A percentile compares a stretch with the other conserved stretches of the same genome.
These are phyloP conservation scores for Colletotrichum abscissum DNA, from an alignment of 2,329 filamentous ascomycete species.

Conservation along the genomic window DNA sequence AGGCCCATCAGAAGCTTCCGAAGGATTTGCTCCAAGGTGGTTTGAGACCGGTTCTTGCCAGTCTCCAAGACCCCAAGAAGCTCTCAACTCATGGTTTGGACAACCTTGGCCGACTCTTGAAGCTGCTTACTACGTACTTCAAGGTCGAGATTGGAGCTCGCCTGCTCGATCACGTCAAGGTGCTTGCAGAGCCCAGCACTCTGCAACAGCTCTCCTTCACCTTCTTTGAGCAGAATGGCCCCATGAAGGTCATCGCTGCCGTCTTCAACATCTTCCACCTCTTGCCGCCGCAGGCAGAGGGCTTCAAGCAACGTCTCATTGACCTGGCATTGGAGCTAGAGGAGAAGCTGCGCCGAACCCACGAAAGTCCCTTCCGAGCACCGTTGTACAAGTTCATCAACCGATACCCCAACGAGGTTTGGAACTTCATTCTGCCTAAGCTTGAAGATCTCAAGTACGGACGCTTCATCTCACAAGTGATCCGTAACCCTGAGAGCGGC, in stretches of 20 bases:
- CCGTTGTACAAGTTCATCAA: slow-evolving; percentile 95
- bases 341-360: slow-evolving; percentile 83
- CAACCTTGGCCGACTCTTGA: slow-evolving; percentile 88
- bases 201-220: slow-evolving; percentile 94
- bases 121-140: slow-evolving; percentile 96
- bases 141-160: slow-evolving; percentile 97
- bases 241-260: slow-evolving; percentile 94
- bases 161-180: slow-evolving; percentile 92
- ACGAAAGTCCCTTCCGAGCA: slow-evolving; percentile 89
- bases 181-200: slow-evolving; percentile 82
- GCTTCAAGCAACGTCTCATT: slow-evolving; percentile 91
- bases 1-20: slow-evolving; percentile 89
- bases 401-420: slow-evolving; percentile 89
- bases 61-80: slow-evolving; percentile 92
- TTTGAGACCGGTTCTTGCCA: slow-evolving; percentile 93
- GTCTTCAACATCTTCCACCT: slow-evolving; percentile 98
- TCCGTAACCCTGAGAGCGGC: slow-evolving; percentile 79
- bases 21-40: slow-evolving; percentile 97
- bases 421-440: slow-evolving; percentile 81
- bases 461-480: slow-evolving; percentile 88
- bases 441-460: slow-evolving; percentile 89
- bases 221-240: slow-evolving; percentile 89
- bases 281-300: slow-evolving; percentile 88
- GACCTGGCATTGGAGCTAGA: slow-evolving; percentile 92
- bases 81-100: slow-evolving; percentile 90